phyloP scores from a whole-genome alignment of 371 early-diverging fungal species.

The Blyttiomyces sp. region DNA sequence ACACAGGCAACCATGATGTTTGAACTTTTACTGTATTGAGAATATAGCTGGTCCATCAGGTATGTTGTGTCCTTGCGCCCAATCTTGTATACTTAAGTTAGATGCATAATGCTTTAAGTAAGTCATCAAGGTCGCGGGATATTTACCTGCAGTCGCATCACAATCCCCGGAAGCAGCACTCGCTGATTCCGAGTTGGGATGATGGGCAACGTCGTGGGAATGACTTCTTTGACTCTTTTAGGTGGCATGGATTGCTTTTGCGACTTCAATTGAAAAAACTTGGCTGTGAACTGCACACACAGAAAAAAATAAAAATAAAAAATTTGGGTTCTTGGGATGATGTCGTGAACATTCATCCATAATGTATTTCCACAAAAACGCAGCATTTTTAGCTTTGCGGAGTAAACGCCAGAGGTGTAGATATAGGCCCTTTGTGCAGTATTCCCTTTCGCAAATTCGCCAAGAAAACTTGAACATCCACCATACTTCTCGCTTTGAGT shows the following conservation, averaged over 20 bases:
- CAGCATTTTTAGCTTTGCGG: background rate
- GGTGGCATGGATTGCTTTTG: too few species aligned
- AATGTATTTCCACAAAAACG: too few species aligned
- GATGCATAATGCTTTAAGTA: too few species aligned
- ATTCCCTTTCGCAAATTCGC: conserved; percentile 7
- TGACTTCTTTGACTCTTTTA: too few species aligned
- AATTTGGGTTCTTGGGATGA: too few species aligned
- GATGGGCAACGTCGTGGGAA: too few species aligned
- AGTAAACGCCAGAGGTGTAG: background rate
- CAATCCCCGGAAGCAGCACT: conserved; percentile 49
- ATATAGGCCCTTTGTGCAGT: conserved; percentile 7
- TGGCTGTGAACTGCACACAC: too few species aligned
- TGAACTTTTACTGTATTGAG: conserved; percentile 11
- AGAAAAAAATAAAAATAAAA: too few species aligned
- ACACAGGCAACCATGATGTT: conserved; percentile 34
- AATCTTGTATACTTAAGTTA: too few species aligned
- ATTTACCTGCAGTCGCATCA: conserved; percentile 39
- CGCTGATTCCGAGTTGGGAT: conserved; percentile 41
- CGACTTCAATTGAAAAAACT: too few species aligned
- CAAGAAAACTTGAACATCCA: conserved; percentile 30
- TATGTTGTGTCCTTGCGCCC: conserved; percentile 30
- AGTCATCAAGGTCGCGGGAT: too few species aligned
- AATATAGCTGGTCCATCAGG: conserved; percentile 29
- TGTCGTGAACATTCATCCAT: too few species aligned
- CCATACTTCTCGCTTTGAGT: conserved; percentile 23